phyloP scores from a whole-genome alignment of 1,284 basidiomycete species.

The Trichosporon ovoides region DNA sequence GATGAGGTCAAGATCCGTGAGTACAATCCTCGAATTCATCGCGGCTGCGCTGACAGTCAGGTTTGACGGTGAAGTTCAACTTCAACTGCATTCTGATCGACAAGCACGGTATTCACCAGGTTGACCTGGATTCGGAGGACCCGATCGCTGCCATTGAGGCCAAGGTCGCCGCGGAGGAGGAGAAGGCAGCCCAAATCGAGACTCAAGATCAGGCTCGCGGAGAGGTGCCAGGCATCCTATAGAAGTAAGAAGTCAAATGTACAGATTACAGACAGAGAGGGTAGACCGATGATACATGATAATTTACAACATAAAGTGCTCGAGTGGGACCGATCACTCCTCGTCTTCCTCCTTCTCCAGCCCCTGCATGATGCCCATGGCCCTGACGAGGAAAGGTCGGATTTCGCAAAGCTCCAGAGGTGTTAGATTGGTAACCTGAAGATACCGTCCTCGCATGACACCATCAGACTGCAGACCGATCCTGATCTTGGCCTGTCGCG shows the following conservation, averaged over 20 bases:
- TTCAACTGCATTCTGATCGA: conserved; percentile 90
- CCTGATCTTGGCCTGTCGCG: conserved; percentile 85
- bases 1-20: conserved; percentile 76
- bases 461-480: conserved; percentile 73
- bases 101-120: conserved; percentile 74
- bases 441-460: conserved; percentile 50
- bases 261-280: not conserved
- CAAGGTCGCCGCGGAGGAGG: conserved; percentile 23
- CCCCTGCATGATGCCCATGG: conserved; percentile 63
- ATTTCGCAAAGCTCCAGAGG: conserved; percentile 91
- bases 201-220: conserved; percentile 1
- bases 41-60: conserved; percentile 21
- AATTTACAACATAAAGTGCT: not conserved
- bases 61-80: conserved; percentile 69
- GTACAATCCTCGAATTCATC: too few relatives aligned
- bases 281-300: not conserved
- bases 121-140: conserved; percentile 52
- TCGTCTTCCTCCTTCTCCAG: conserved; percentile 32
- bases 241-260: conserved; percentile 6
- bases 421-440: conserved; percentile 79
- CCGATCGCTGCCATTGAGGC: conserved; percentile 35
- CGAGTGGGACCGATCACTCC: conserved; percentile 1
- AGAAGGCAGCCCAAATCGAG: conserved; percentile 9
- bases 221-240: conserved; percentile 3
- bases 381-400: conserved; percentile 76